Evolutionary conservation across 2,329 filamentous ascomycete species (phyloP), one percentile per base, ranked within the genome.

Genomic region (Madurella mycetomatis): DNA sequence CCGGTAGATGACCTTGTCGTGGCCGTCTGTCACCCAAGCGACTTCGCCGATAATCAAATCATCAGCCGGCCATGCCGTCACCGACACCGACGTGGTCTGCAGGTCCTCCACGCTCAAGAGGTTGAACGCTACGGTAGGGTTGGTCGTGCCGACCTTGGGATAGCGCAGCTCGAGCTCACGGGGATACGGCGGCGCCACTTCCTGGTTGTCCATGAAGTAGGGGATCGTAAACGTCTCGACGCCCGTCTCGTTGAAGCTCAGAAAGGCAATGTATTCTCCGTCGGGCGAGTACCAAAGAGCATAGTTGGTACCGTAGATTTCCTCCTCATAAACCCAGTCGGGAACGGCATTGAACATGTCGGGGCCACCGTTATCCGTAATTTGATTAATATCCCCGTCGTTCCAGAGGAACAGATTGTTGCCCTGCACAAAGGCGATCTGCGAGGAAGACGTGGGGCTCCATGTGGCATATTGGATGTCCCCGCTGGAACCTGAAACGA

Each of bases 391-490:
- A 2, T 75, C 72, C 30, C 81, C 81, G 47, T 79, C 73, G 56
- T 72, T 73, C 72, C 77, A 80, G 50, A 87, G 66, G 67, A 78
- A 87, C 1, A 88, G 68, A 63, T 88, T 78, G 67, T 88, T 88
- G 41, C 73, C 82, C 42, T 83, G 80, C 15, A 88, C 85, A 64
- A 87, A 88, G 1, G 82, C 85, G 58, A 88, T 55, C 43, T 60
- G 45, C 78, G n/a, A 76, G 70, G 41, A 82, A 75, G 17, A 81
- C 79, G 1, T 66, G 65, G 2, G 84, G 82, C 34, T 81, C 81
- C 69, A 85, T 81, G 53, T 77, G 2, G 85, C 85, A 60, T 85
- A 87, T 64, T 87, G 84, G 46, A 88, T 83, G 62, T 87, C 83
- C 12, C 82, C 83, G 1, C 67, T 73, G 57, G 86, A 84, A 53